These are phyloP conservation scores for Stachybotrys elegans DNA, from an alignment of 2,329 filamentous ascomycete species.

Conservation along the genomic window DNA sequence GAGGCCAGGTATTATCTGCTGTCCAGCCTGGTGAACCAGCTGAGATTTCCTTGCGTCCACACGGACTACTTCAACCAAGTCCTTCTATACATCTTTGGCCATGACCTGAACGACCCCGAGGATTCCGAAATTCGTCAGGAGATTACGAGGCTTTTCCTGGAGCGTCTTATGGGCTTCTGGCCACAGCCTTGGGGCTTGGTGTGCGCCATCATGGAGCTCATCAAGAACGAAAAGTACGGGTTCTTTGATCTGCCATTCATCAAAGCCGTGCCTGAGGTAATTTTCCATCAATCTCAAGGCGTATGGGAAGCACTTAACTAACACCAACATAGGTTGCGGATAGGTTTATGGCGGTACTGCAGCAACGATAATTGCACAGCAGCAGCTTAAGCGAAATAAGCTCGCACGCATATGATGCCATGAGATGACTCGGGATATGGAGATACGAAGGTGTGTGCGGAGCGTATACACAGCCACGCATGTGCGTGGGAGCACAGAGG, in stretches of 20 bases:
- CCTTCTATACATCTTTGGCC: conserved; percentile 78
- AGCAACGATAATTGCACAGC: conserved; percentile 26
- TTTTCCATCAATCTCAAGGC: too few species aligned
- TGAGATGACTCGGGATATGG: conserved; percentile 1
- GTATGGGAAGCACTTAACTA: conserved; percentile 10
- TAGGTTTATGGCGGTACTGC: conserved; percentile 28
- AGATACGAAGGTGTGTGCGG: not conserved
- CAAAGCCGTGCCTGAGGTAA: conserved; percentile 82
- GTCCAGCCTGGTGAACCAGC: conserved; percentile 81
- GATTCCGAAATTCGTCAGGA: conserved; percentile 82
- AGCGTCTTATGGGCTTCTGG: conserved; percentile 81
- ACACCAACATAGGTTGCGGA: conserved; percentile 25
- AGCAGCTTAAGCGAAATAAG: too few species aligned
- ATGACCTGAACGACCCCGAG: conserved; percentile 67
- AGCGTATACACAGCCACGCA: not conserved
- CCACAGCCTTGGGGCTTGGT: conserved; percentile 96
- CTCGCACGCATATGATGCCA: too few species aligned
- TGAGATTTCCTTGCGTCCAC: conserved; percentile 82
- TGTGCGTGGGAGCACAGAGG: not conserved
- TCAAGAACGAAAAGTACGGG: conserved; percentile 85
- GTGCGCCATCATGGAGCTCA: conserved; percentile 79
- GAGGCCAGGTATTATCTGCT: conserved; percentile 83
- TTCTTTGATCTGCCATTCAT: conserved; percentile 94
- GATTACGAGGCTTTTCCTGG: conserved; percentile 81
- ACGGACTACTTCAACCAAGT: conserved; percentile 91